These are phyloP conservation scores for Rhynchosporium graminicola DNA, from an alignment of 2,329 filamentous ascomycete species.

Conservation along the genomic window DNA sequence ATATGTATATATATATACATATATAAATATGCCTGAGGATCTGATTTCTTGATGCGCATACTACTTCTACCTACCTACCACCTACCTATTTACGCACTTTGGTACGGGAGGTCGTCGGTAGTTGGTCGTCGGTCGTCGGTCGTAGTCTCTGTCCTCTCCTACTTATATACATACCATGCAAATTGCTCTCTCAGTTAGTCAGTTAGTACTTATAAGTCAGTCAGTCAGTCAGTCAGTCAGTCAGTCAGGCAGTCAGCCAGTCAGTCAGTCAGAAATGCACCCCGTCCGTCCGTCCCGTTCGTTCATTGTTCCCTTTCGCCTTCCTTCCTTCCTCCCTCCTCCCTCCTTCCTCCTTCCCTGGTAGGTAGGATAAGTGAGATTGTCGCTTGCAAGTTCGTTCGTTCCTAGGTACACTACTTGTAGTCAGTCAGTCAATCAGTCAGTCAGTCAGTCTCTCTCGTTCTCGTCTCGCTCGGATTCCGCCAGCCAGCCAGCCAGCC, in stretches of 20 bases:
- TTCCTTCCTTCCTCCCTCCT: background rate
- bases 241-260: background rate
- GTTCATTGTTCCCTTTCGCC: constrained; percentile 10
- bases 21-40: too few relatives aligned
- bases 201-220: background rate
- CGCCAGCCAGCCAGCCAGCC: constrained; percentile 3
- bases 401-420: too few relatives aligned
- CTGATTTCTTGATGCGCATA: too few relatives aligned
- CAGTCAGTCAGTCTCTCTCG: too few relatives aligned
- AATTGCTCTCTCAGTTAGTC: background rate
- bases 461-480: background rate
- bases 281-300: background rate
- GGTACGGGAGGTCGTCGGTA: too few relatives aligned
- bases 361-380: constrained; percentile 4
- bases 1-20: too few relatives aligned
- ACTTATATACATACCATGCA: background rate
- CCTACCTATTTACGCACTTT: too few relatives aligned
- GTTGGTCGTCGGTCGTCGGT: too few relatives aligned
- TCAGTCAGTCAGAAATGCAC: background rate
- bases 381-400: constrained; percentile 7
- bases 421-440: too few relatives aligned
- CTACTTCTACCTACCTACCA: too few relatives aligned
- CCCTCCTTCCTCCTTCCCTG: constrained; percentile 5
- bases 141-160: background rate
- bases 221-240: background rate